A percentile compares a stretch with the other conserved stretches of the same genome.
phyloP scores from a whole-genome alignment of 2,329 filamentous ascomycete genomes.

The Fusarium papillatum region DNA sequence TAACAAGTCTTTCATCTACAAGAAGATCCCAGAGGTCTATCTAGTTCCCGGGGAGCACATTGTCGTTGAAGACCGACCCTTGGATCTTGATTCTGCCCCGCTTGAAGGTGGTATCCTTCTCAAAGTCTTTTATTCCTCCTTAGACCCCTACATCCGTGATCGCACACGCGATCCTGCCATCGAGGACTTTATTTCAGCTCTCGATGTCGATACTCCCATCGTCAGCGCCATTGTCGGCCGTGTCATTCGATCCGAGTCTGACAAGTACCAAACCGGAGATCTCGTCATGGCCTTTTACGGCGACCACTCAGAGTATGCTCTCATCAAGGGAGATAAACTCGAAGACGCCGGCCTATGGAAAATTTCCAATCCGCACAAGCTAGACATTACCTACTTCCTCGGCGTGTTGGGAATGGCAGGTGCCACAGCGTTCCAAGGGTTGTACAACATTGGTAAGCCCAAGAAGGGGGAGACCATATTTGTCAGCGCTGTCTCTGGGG shows the following conservation, averaged over 20 bases:
- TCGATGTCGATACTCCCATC: not conserved
- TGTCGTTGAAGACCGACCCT: not conserved
- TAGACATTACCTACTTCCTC: not conserved
- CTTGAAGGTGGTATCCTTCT: not conserved
- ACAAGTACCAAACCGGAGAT: not conserved
- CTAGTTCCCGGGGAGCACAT: not conserved
- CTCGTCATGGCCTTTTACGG: not conserved
- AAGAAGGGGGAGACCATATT: not conserved
- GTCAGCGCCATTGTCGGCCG: not conserved
- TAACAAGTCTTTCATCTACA: not conserved
- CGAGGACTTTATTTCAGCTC: not conserved
- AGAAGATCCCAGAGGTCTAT: not conserved
- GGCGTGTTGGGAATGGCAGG: not conserved
- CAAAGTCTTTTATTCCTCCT: not conserved
- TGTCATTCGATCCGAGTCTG: not conserved
- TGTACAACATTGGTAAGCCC: not conserved
- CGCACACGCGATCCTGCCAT: not conserved
- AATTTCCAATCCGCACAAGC: not conserved
- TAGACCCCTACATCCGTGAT: not conserved
- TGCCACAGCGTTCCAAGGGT: not conserved
- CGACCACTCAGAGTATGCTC: not conserved
- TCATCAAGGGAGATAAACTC: not conserved
- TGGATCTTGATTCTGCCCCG: not conserved
- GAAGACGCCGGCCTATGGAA: not conserved
- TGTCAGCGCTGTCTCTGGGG: not conserved